phyloP scores from a whole-genome alignment of 2,329 filamentous ascomycete genomes.

The Pseudogymnoascus sp. region DNA sequence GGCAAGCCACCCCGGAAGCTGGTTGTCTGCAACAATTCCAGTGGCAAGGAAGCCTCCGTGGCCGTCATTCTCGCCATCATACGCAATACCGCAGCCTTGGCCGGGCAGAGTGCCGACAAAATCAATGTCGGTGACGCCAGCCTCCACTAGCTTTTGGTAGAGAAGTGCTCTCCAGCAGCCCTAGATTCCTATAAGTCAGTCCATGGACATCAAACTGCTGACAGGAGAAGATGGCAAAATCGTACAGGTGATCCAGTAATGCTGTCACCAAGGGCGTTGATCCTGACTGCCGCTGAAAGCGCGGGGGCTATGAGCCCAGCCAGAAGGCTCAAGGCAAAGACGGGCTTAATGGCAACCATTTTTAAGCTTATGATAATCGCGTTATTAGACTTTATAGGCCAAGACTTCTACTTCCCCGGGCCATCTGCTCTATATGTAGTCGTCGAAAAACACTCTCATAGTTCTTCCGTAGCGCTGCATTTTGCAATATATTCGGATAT shows the following conservation, averaged over 20 bases:
- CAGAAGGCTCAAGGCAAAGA: neutral
- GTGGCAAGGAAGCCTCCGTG: constrained; percentile 35
- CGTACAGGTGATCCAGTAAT: constrained; percentile 1
- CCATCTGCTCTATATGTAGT: neutral
- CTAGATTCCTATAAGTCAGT: neutral
- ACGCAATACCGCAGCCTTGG: constrained; percentile 31
- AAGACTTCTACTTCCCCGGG: neutral
- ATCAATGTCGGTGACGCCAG: constrained; percentile 28
- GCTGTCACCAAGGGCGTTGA: constrained; percentile 1
- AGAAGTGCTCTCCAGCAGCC: constrained; percentile 31
- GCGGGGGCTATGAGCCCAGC: neutral
- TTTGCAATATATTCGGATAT: constrained; percentile 1
- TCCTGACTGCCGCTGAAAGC: neutral
- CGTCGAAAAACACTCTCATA: neutral
- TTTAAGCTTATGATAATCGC: neutral
- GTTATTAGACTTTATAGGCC: neutral
- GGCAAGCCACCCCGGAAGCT: constrained; percentile 33
- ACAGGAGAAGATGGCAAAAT: neutral
- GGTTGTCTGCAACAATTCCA: constrained; percentile 32
- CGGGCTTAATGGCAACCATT: neutral
- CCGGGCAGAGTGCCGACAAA: constrained; percentile 31
- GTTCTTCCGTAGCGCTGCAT: neutral
- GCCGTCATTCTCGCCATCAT: constrained; percentile 39
- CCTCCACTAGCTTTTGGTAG: constrained; percentile 27
- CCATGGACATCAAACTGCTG: neutral